Evolutionary conservation across 2,329 filamentous ascomycete genomes (phyloP), one percentile per base, ranked within the genome.

Genomic region (Sclerotinia borealis): DNA sequence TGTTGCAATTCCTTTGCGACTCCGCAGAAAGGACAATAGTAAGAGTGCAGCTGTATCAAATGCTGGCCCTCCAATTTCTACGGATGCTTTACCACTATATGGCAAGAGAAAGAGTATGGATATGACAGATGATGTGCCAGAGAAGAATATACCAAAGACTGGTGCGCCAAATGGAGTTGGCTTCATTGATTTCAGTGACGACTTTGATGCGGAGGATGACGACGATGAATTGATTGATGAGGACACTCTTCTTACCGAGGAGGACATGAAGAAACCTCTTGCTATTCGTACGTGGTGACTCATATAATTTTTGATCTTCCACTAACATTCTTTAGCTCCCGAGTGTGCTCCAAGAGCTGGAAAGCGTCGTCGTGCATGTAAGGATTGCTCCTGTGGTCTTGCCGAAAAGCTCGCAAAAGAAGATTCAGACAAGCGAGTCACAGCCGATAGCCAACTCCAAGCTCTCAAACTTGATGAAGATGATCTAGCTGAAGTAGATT

Each of bases 361-460:
- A 64, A 96, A 96, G 80, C 88, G 93, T 70, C 89, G 93, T 62
- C 88, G 93, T 66, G 92, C 95, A 64, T 99, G 95, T 82, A 98
- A 99, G 79, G 95, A 99, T 80, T 99, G 95, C 80, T 93, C 91
- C 10, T 99, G 95, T 74, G 95, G 95, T 58, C 85, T 99, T 31
- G 92, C 93, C 29, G 86, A 95, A 75, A 86, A 89, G 66, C 78
- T 98, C 58, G 90, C 92, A 71, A 88, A 88, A n/a, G 92, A 98
- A 79, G 95, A 98, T 76, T 81, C 80, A 49, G 82, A 82, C 9
- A 87, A 85, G 72, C 83, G 91, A 63, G 78, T 79, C 9, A 79
- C 82, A 27, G 89, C 90, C 37, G 88, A 92, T 72, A 78, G 78
- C 17, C 76, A 79, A 48, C 81, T 91, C 54, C 85, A 87, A 72